phyloP scores from a whole-genome alignment of 1,284 basidiomycete genomes.

The Kalmanozyma brasiliensis region DNA sequence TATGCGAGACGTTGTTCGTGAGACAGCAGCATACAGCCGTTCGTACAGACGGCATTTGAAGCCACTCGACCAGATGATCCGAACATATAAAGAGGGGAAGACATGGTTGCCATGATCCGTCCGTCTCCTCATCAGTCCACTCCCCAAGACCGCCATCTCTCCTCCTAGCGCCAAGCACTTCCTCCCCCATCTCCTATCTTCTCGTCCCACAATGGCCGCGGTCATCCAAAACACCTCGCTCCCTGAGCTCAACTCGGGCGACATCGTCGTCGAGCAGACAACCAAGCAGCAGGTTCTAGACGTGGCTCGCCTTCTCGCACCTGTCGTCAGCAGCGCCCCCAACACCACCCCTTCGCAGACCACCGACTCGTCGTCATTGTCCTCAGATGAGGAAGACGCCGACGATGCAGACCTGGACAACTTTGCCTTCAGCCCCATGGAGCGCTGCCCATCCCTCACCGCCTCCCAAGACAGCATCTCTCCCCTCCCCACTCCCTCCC shows the following conservation, averaged over 20 bases:
- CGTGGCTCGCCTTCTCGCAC: conserved; percentile 13
- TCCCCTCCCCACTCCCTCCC: conserved; percentile 24
- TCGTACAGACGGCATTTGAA: no score
- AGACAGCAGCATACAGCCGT: no score
- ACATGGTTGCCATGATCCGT: no score
- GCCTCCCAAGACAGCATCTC: conserved; percentile 28
- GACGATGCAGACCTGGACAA: conserved; percentile 14
- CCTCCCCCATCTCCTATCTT: not conserved
- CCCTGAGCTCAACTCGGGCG: conserved; percentile 11
- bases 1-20: no score
- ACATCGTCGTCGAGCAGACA: conserved; percentile 17
- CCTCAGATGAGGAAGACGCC: conserved; percentile 22
- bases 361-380: not conserved
- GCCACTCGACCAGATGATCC: no score
- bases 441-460: conserved; percentile 32
- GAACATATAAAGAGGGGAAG: no score
- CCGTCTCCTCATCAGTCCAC: no score
- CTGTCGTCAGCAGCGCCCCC: no score
- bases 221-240: conserved; percentile 15
- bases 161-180: not conserved
- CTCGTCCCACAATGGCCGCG: conserved; percentile 11
- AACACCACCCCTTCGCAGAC: conserved; percentile 6
- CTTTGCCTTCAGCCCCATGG: conserved; percentile 18
- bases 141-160: not conserved
- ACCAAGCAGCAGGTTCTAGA: conserved; percentile 15